Base-by-base conservation (phyloP, 1,284 basidiomycete species). In the Leccinum angustisporum region DNA sequence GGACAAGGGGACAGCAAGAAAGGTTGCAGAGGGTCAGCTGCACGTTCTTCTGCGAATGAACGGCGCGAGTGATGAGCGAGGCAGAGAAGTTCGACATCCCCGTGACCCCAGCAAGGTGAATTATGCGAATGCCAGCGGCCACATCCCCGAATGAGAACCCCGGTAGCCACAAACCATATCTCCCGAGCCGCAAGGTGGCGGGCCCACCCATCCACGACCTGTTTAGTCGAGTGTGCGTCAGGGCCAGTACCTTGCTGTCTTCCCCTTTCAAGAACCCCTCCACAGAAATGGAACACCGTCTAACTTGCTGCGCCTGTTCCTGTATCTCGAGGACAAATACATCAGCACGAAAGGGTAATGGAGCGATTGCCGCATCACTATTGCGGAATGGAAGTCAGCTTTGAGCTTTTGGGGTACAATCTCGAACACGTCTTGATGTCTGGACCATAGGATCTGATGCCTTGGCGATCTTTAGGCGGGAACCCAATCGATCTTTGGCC, bases 41-140 rank as follows among this genome's bases (percentile, higher is more conserved):
- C 48, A 68, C 62, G 40, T 48, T 58, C 68, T 36, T 54, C 16
- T 34, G 46, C 59, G 59, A 64, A 70, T 60, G 66, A 66, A 66
- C 56, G 48, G 55, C 59, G 64, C 56, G 58, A 61, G 56, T 70
- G 57, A 66, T 66, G 61, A 68, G 58, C 67, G 61, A 68, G 67
- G 66, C 67, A 64, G 56, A 60, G 63, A 68, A 59, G 64, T 52
- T 60, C 27, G 51, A 59, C 64, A 60, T 58, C 59, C 66, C 66
- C 60, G 61, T 66, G 59, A 63, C 63, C 66, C 60, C 65, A 67
- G 58, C 53, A 56, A 36, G 58, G 62, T 58, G 61, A 63, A 66
- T 38, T 57, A 34, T 57, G 52, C 21, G 40, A 54, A 57, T 51
- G 25, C 54, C 56, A 48, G 58, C 40, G 16, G 50, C 57, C 61